phyloP scores from a whole-genome alignment of 202 grass and related monocot species.

The Carex arenaria region DNA sequence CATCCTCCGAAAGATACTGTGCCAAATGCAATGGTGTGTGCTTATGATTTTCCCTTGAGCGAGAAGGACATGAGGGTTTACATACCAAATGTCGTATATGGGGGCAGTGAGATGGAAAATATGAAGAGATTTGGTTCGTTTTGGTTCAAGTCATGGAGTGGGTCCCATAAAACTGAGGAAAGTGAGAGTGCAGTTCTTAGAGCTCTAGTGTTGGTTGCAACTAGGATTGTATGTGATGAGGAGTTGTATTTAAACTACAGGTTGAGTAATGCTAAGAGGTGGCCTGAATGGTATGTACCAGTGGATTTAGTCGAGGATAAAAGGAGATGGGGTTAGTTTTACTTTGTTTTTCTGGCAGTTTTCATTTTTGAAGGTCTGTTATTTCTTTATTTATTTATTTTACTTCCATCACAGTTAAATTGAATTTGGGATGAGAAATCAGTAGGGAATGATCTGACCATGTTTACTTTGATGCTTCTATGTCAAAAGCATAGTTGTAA shows the following conservation, averaged over 20 bases:
- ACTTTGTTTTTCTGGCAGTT: neutral
- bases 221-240: constrained; percentile 69
- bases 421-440: neutral
- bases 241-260: constrained; percentile 88
- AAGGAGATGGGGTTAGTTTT: constrained; percentile 72
- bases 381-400: constrained; percentile 8
- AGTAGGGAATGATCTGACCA: neutral
- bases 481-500: neutral
- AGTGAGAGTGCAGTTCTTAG: constrained; percentile 45
- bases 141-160: constrained; percentile 69
- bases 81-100: constrained; percentile 72
- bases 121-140: constrained; percentile 85
- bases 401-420: neutral
- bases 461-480: neutral
- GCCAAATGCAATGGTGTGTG: constrained; percentile 90
- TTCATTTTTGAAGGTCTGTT: neutral
- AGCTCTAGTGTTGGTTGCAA: constrained; percentile 67
- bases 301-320: constrained; percentile 87
- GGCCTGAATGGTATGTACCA: constrained; percentile 80
- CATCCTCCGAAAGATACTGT: constrained; percentile 59
- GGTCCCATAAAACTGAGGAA: constrained; percentile 27
- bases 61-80: constrained; percentile 84
- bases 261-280: constrained; percentile 66
- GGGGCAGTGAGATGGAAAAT: constrained; percentile 43
- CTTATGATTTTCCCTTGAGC: constrained; percentile 74